Evolutionary conservation across 1,139 yeast species (phyloP).

Genomic region (Pichia sp.): DNA sequence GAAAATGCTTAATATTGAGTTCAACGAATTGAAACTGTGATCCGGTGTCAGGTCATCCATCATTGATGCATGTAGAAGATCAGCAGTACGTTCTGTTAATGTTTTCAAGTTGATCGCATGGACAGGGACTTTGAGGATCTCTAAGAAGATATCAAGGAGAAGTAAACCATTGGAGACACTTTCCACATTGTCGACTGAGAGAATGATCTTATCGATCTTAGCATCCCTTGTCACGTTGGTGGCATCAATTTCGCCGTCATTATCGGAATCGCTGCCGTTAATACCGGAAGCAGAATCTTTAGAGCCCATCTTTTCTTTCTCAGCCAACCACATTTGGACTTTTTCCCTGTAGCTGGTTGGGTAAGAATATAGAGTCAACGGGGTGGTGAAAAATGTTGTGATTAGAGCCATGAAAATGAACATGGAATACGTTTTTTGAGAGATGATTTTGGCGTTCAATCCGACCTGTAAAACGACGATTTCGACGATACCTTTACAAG

Average conservation of each 20-base stretch:
- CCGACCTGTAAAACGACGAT: constrained; percentile 76
- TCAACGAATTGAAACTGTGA: constrained; percentile 25
- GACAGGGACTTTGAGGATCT: constrained; percentile 35
- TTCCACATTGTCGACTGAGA: constrained; percentile 28
- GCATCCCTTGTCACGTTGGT: constrained; percentile 13
- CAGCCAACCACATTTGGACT: constrained; percentile 34
- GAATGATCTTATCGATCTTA: constrained; percentile 23
- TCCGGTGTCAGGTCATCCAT: constrained; percentile 20
- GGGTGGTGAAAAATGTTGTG: constrained; percentile 72
- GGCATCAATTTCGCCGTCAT: not conserved
- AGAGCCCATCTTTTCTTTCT: constrained; percentile 17
- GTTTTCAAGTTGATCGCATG: constrained; percentile 57
- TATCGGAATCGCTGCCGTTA: not conserved
- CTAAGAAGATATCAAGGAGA: constrained; percentile 27
- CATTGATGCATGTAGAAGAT: constrained; percentile 60
- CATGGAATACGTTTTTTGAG: constrained; percentile 67
- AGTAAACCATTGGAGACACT: constrained; percentile 29
- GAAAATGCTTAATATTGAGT: constrained; percentile 47
- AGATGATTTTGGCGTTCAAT: constrained; percentile 61
- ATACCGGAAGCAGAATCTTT: not conserved
- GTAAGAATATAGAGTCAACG: constrained; percentile 56
- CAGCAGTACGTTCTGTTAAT: constrained; percentile 64
- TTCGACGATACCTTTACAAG: constrained; percentile 83
- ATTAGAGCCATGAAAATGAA: constrained; percentile 76
- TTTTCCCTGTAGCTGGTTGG: constrained; percentile 59